Percentiles rank a stretch among this genome's conserved stretches.
Conservation (phyloP, 306 rosid species). For the Abrus precatorius region DNA sequence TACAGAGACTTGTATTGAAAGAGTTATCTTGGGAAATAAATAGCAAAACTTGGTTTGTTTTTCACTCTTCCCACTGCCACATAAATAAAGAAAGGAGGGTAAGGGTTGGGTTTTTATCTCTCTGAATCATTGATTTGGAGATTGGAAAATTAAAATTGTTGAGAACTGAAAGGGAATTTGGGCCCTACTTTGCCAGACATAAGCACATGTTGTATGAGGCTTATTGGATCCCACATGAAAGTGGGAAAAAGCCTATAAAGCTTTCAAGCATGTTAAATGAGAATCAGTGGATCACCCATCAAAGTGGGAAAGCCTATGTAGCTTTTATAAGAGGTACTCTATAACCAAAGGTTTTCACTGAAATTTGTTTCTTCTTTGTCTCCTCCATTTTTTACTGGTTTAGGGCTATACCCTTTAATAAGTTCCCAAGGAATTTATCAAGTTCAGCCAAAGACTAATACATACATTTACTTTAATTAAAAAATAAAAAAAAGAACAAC, state of each 20-base stretch:
- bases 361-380: too few species aligned
- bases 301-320: slow-evolving; percentile 32
- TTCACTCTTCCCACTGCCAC: not conserved
- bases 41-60: not conserved
- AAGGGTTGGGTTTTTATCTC: not conserved
- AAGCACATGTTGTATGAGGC: slow-evolving; percentile 41
- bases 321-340: not conserved
- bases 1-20: not conserved
- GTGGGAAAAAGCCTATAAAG: slow-evolving; percentile 21
- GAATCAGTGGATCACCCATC: slow-evolving; percentile 34
- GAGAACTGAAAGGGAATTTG: slow-evolving; percentile 1
- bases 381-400: too few species aligned
- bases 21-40: not conserved
- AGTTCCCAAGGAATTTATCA: too few species aligned
- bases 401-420: too few species aligned
- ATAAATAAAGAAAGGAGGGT: not conserved
- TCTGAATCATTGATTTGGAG: slow-evolving; percentile 23
- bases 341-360: slow-evolving; percentile 7
- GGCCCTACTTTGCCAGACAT: slow-evolving; percentile 28
- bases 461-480: not conserved
- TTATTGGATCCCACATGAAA: slow-evolving; percentile 22
- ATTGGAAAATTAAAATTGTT: not conserved
- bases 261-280: slow-evolving; percentile 27
- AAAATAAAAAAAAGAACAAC: not conserved
- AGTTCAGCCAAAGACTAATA: not conserved